phyloP scores from a whole-genome alignment of 495 filamentous ascomycete species.

The Pseudotulostoma volvatum region DNA sequence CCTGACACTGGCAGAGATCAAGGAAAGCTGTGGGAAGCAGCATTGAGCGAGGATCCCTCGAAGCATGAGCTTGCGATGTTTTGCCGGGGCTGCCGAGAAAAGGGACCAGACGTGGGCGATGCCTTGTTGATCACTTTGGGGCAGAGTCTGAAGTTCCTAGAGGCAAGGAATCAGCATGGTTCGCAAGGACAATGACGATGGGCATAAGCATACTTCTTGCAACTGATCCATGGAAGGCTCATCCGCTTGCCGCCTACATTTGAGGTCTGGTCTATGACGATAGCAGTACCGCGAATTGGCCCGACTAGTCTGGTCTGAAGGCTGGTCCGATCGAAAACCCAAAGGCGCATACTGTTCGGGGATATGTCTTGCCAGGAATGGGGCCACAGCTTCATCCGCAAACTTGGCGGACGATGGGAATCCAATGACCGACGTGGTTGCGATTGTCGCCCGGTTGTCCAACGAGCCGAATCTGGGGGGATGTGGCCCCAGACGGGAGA shows the following conservation, averaged over 20 bases:
- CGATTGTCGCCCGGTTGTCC: constrained; percentile 3
- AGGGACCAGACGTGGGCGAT: constrained; percentile 93
- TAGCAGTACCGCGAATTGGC: constrained; percentile 88
- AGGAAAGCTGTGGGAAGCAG: constrained; percentile 92
- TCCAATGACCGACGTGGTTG: constrained; percentile 14
- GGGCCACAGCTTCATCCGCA: constrained; percentile 44
- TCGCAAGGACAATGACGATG: constrained; percentile 1
- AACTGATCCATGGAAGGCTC: constrained; percentile 91
- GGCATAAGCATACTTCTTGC: constrained; percentile 57
- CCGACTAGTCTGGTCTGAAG: constrained; percentile 17
- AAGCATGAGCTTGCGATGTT: constrained; percentile 87
- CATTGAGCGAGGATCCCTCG: constrained; percentile 89
- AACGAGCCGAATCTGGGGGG: neutral
- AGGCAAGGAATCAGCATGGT: constrained; percentile 3
- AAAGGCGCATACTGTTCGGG: constrained; percentile 64
- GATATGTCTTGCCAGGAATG: constrained; percentile 75
- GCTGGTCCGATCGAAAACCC: constrained; percentile 24
- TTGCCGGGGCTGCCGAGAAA: constrained; percentile 87
- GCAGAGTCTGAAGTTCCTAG: constrained; percentile 67
- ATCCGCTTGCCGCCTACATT: constrained; percentile 81
- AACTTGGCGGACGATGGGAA: constrained; percentile 29
- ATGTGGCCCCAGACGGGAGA: neutral
- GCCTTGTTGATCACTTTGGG: constrained; percentile 72
- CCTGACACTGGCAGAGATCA: constrained; percentile 68
- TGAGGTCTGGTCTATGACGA: constrained; percentile 82